Percentiles rank a stretch among this genome's conserved stretches.
Evolutionary conservation across 805 yeast genomes (phyloP).

Genomic region (Vanderwaltozyma verrucispora): DNA sequence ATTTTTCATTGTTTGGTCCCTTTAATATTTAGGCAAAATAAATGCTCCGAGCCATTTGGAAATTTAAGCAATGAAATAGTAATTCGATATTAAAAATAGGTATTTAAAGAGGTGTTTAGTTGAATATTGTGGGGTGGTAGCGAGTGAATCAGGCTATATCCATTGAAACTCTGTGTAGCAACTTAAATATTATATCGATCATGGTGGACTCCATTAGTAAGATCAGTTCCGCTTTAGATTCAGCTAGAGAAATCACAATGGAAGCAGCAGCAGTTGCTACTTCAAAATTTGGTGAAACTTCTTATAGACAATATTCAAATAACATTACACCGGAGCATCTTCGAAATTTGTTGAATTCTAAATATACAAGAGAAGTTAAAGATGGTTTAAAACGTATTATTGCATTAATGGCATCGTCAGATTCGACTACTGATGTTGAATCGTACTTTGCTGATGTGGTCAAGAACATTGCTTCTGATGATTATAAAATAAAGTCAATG

Average conservation of each 20-base stretch:
- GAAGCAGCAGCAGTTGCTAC: constrained; percentile 80
- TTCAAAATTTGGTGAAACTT: constrained; percentile 51
- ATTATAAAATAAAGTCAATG: constrained; percentile 56
- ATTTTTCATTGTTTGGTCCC: too few relatives aligned
- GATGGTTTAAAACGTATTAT: constrained; percentile 50
- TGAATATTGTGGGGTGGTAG: too few relatives aligned
- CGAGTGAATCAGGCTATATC: too few relatives aligned
- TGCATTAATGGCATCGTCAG: constrained; percentile 34
- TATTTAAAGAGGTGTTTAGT: too few relatives aligned
- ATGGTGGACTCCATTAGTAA: constrained; percentile 52
- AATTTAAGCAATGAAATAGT: too few relatives aligned
- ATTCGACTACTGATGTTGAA: constrained; percentile 31
- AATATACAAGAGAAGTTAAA: constrained; percentile 53
- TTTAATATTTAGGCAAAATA: too few relatives aligned
- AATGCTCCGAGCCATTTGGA: too few relatives aligned
- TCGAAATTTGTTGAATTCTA: constrained; percentile 52
- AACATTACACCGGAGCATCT: constrained; percentile 58
- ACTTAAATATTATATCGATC: too few relatives aligned
- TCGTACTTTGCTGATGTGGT: constrained; percentile 74
- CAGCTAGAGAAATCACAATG: constrained; percentile 67
- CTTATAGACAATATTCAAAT: constrained; percentile 32
- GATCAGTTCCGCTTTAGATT: constrained; percentile 63
- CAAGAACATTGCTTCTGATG: constrained; percentile 67
- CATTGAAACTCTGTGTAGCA: too few relatives aligned
- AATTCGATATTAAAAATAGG: too few relatives aligned